phyloP scores from a whole-genome alignment of 768 basidiomycete species.

The Lenzites betulinus region DNA sequence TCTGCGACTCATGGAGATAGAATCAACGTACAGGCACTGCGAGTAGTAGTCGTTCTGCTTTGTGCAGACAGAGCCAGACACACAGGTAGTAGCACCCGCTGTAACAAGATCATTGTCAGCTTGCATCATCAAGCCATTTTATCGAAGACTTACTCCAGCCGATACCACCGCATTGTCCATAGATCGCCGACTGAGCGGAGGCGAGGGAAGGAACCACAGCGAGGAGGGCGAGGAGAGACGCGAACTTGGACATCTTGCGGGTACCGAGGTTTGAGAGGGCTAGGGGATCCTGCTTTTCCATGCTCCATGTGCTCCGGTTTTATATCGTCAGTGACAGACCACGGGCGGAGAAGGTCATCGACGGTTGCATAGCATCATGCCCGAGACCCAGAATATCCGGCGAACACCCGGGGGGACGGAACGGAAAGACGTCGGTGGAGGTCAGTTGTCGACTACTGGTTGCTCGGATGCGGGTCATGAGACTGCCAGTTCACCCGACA shows the following conservation, averaged over 20 bases:
- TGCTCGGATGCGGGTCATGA: slow-evolving; percentile 15
- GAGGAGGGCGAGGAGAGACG: slow-evolving; percentile 42
- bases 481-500: slow-evolving; percentile 17
- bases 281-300: slow-evolving; percentile 17
- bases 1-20: background rate
- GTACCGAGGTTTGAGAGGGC: slow-evolving; percentile 13
- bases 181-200: slow-evolving; percentile 45
- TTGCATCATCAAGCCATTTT: background rate
- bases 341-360: slow-evolving; percentile 2
- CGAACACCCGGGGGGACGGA: slow-evolving; percentile 30
- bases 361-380: slow-evolving; percentile 8
- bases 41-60: slow-evolving; percentile 36
- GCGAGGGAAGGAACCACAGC: slow-evolving; percentile 48
- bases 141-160: slow-evolving; percentile 45
- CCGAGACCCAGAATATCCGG: slow-evolving; percentile 28
- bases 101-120: background rate
- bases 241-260: slow-evolving; percentile 47
- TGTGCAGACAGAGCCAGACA: slow-evolving; percentile 34
- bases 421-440: slow-evolving; percentile 34
- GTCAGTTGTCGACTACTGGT: slow-evolving; percentile 20
- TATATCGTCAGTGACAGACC: slow-evolving; percentile 19
- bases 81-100: slow-evolving; percentile 39
- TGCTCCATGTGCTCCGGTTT: slow-evolving; percentile 6
- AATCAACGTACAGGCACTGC: slow-evolving; percentile 34
- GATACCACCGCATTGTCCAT: slow-evolving; percentile 56